These are phyloP conservation scores for Trichoderma cornu-damae DNA, from an alignment of 2,329 filamentous ascomycete species.

Conservation along the genomic window DNA sequence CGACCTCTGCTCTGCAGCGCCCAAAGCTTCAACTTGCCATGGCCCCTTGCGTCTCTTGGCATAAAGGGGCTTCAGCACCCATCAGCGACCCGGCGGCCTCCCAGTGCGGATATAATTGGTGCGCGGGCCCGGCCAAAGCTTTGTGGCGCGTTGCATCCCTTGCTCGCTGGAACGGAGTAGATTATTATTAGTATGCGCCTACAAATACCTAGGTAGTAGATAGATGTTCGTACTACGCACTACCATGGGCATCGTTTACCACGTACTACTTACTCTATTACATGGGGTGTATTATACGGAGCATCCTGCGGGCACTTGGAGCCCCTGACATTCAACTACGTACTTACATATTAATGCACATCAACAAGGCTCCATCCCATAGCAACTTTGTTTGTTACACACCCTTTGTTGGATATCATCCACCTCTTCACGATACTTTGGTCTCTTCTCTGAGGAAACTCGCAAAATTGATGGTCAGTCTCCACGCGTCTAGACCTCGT, in stretches of 20 bases:
- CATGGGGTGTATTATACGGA: too few relatives aligned
- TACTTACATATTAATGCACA: too few relatives aligned
- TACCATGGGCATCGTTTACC: too few relatives aligned
- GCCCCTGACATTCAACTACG: too few relatives aligned
- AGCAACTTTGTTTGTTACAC: too few relatives aligned
- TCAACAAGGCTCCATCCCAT: too few relatives aligned
- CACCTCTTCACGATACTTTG: background rate
- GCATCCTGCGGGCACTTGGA: too few relatives aligned
- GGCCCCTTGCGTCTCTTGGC: constrained; percentile 5
- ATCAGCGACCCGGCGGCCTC: constrained; percentile 6
- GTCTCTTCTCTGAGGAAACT: background rate
- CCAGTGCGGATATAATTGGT: constrained; percentile 10
- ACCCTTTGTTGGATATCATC: background rate
- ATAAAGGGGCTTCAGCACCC: constrained; percentile 11
- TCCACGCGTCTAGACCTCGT: background rate
- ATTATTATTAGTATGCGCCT: background rate
- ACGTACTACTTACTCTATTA: too few relatives aligned
- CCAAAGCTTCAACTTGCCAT: background rate
- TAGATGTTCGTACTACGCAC: background rate
- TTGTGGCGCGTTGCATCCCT: constrained; percentile 16
- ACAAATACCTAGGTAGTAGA: too few relatives aligned
- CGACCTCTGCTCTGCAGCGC: background rate
- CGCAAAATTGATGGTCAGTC: background rate
- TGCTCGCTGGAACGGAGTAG: background rate
- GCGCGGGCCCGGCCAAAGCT: background rate